Base-by-base conservation (phyloP, 2,329 filamentous ascomycete genomes). In the Sarocladiaceae sp. region DNA sequence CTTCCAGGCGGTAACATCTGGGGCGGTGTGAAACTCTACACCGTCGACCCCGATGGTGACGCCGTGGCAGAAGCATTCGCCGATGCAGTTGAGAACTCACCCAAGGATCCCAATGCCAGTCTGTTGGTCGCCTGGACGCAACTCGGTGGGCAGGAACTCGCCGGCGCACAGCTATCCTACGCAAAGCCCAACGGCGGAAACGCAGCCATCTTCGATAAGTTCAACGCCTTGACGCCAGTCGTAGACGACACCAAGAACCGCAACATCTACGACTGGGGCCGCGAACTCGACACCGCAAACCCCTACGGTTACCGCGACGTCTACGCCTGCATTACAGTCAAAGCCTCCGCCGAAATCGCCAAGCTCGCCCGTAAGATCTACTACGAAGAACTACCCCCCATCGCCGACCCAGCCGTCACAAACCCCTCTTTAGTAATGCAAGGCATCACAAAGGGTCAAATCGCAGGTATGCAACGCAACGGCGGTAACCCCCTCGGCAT, bases 391-490 rank as follows among this genome's bases (percentile, higher is more conserved):
- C 54, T 66, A 10, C 52, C 56, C 2, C 33, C 54, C 0, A 54
- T 63, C 7, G 55, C 56, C 3, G 54, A 59, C 13, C 51, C 62
- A 8, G 39, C 57, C 1, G 64, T 60, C 2, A 55, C 62, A 0
- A 28, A 62, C 3, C 66, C 69, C 2, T 58, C 53, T 50, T 63
- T 59, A 37, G 58, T 60, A 47, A 61, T 71, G 44, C 73, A 79
- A 54, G 71, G 69, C 12, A 67, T 77, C 47, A 70, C 72, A 0
- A 62, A 63, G 7, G 63, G 65, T 31, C 60, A 70, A 54, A 64
- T 66, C 6, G 58, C 63, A 4, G 52, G 63, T 17, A 69, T 72
- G 54, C 55, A 55, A 37, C 66, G 68, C 50, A 42, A 37, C 33
- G 52, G 53, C 11, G 53, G 53, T 22, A 73, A 73, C 51, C 55